These are phyloP conservation scores for Cladophialophora bantiana DNA, from an alignment of 2,329 filamentous ascomycete genomes.

Conservation along the genomic window DNA sequence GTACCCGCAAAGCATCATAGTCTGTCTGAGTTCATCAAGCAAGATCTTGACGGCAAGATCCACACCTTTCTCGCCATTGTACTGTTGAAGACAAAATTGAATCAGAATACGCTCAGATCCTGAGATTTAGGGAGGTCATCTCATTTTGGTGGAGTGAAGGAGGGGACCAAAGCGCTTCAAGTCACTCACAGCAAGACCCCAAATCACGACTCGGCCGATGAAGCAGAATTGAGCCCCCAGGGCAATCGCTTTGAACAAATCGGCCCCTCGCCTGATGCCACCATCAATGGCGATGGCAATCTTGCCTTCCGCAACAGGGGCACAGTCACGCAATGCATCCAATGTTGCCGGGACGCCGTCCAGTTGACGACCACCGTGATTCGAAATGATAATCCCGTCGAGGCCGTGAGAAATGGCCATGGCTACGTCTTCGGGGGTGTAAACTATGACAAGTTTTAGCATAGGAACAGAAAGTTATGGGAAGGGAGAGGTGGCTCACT, in stretches of 20 bases:
- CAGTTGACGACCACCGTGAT: conserved; percentile 32
- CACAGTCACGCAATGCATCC: conserved; percentile 43
- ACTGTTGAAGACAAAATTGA: too few species aligned
- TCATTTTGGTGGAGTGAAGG: too few species aligned
- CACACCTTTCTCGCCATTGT: too few species aligned
- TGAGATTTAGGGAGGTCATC: too few species aligned
- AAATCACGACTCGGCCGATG: conserved; percentile 56
- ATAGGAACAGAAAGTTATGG: too few species aligned
- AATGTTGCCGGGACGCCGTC: conserved; percentile 47
- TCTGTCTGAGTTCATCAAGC: too few species aligned
- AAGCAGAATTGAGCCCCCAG: conserved; percentile 59
- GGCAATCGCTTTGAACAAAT: conserved; percentile 64
- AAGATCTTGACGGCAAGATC: too few species aligned
- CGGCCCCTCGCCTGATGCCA: conserved; percentile 61
- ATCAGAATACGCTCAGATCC: too few species aligned
- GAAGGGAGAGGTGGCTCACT: neutral
- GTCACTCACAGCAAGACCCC: conserved; percentile 50
- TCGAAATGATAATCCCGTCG: conserved; percentile 47
- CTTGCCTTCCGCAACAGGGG: conserved; percentile 34
- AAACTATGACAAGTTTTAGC: neutral
- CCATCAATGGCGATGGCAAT: conserved; percentile 58
- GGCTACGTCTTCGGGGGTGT: conserved; percentile 46
- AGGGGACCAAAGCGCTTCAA: too few species aligned
- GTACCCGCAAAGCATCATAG: too few species aligned
- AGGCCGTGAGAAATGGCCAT: conserved; percentile 45